Evolutionary conservation across 768 basidiomycete genomes (phyloP).

Genomic region (Podaxis mareebaensis): DNA sequence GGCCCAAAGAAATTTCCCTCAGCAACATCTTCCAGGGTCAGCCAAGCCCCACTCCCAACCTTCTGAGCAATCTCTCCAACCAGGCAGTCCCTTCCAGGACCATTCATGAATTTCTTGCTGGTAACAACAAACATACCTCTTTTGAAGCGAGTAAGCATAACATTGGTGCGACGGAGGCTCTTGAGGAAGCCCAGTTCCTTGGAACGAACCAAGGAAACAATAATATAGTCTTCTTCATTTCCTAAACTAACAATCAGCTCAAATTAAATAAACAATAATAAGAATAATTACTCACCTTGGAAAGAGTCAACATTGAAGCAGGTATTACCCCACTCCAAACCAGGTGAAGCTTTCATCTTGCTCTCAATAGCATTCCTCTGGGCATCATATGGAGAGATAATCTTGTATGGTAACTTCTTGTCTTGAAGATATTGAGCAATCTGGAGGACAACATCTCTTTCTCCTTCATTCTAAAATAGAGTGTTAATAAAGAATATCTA

Average conservation of each 20-base stretch:
- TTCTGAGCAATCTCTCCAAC: conserved; percentile 42
- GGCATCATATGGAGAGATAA: conserved; percentile 83
- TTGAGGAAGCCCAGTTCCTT: conserved; percentile 65
- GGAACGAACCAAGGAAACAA: conserved; percentile 72
- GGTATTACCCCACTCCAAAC: conserved; percentile 63
- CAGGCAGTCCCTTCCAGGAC: conserved; percentile 47
- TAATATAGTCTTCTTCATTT: conserved; percentile 79
- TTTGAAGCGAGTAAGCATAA: conserved; percentile 85
- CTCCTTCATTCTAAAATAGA: conserved; percentile 54
- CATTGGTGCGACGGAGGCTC: conserved; percentile 73
- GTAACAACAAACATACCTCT: conserved; percentile 76
- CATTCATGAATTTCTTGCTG: conserved; percentile 59
- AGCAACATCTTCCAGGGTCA: conserved; percentile 38
- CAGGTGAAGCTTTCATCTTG: conserved; percentile 45
- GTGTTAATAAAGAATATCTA: conserved; percentile 9
- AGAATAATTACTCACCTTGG: conserved; percentile 53
- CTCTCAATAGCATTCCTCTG: conserved; percentile 64
- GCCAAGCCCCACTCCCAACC: conserved; percentile 40
- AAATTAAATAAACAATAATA: conserved; percentile 11
- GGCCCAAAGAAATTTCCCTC: conserved; percentile 25
- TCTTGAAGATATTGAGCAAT: conserved; percentile 59
- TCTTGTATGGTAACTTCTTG: conserved; percentile 48
- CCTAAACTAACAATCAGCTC: conserved; percentile 41
- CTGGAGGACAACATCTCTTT: conserved; percentile 55
- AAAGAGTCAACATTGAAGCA: conserved; percentile 88